Evolutionary conservation across 2,329 filamentous ascomycete species (phyloP).

Genomic region (Exutisphaerella laricina): DNA sequence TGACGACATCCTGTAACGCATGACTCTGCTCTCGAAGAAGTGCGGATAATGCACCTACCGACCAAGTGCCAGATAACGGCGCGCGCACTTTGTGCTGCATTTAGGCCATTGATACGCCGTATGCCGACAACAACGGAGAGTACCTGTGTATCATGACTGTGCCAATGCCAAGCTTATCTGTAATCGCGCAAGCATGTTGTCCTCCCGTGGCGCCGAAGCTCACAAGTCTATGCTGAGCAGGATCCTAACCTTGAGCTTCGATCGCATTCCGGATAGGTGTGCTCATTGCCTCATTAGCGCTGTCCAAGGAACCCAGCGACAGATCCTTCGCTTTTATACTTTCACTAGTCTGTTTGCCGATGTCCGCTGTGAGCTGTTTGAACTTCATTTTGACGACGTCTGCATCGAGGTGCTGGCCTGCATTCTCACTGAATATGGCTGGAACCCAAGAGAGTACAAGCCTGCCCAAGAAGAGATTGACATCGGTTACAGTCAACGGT

Average conservation of each 20-base stretch:
- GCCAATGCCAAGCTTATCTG: conserved; percentile 69
- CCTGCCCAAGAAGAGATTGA: too few relatives aligned
- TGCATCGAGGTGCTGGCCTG: conserved; percentile 25
- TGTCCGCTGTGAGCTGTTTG: conserved; percentile 12
- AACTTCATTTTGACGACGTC: conserved; percentile 18
- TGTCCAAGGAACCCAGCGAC: conserved; percentile 75
- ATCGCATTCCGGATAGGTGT: conserved; percentile 80
- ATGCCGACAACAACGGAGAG: conserved; percentile 67
- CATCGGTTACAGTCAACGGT: too few relatives aligned
- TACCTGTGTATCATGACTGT: conserved; percentile 79
- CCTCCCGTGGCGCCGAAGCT: conserved; percentile 86
- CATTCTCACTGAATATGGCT: conserved; percentile 32
- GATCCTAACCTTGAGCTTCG: conserved; percentile 82
- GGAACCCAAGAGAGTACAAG: conserved; percentile 31
- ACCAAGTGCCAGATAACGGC: conserved; percentile 53
- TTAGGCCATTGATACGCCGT: conserved; percentile 50
- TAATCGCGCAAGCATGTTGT: conserved; percentile 80
- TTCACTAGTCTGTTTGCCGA: conserved; percentile 34
- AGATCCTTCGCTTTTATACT: conserved; percentile 67
- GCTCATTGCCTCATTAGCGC: conserved; percentile 83
- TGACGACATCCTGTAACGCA: conserved; percentile 30
- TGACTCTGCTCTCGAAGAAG: conserved; percentile 37
- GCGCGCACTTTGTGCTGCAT: conserved; percentile 78
- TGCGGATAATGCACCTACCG: conserved; percentile 50
- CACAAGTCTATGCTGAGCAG: conserved; percentile 74